Evolutionary conservation across 805 yeast species (phyloP), one percentile per base, ranked within the genome.

Genomic region (Candida patagonica): DNA sequence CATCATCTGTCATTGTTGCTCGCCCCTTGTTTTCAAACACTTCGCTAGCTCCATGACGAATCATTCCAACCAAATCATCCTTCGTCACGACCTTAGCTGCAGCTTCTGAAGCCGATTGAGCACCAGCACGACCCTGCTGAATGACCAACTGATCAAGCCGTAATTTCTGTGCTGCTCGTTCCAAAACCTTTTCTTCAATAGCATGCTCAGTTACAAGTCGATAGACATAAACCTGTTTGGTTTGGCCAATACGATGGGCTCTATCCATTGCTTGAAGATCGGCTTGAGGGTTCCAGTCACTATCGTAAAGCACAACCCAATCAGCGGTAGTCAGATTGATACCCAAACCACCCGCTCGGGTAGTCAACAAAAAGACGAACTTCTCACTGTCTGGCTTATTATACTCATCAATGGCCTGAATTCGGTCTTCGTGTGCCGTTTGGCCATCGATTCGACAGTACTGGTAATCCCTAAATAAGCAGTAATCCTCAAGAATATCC

Each of bases 271-370:
- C 96, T 63, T 88, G 97, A 53, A 88, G 68, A 67, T 88, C 97
- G 0, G 96, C 96, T 57, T 88, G 97, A 1, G 97, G 97, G 56
- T 88, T 88, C 97, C 97, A 88, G 63, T 88, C 97, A 0, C 94
- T 82, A 60, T 88, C 97, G 56, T 76, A 89, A 21, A 88, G 60
- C 3, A 88, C 74, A 37, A 88, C 97, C 31, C 83, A 77, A 57
- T 88, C 96, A 2, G 97, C 97, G 6, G 85, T 75, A 0, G 95
- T 89, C 55, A 88, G 69, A 56, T 89, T 88, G 55, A 88, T 88
- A 53, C 97, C 97, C 41, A 88, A 69, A 7, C 97, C 97, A 60
- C 97, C 97, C 5, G 97, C 96, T 62, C 97, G 77, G 0, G 97
- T 88, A 1, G 97, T 88, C 45, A 88, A 66, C 47, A 88, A 62